Conservation (phyloP, 306 rosid species). For the Oemleria cerasiformis region DNA sequence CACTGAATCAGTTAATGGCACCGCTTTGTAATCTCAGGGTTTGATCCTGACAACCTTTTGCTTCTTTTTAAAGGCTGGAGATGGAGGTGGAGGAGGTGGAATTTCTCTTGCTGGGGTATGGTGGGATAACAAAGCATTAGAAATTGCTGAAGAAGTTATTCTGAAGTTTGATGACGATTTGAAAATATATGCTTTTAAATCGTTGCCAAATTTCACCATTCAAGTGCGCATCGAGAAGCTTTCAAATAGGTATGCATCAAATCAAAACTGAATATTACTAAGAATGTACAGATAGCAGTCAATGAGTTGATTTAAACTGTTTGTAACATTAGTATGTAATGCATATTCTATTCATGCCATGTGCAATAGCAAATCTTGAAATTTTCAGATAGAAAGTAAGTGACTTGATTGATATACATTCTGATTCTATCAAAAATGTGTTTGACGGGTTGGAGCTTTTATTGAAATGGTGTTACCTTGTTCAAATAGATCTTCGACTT, state of each 20-base stretch:
- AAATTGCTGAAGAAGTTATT: conserved; percentile 71
- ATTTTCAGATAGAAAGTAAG: not conserved
- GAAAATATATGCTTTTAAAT: conserved; percentile 74
- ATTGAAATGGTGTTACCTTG: not conserved
- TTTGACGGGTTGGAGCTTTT: not conserved
- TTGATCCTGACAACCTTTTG: conserved; percentile 2
- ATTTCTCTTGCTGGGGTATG: conserved; percentile 77
- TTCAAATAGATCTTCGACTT: not conserved
- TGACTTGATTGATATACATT: not conserved
- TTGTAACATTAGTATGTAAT: not conserved
- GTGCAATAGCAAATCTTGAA: not conserved
- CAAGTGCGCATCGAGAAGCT: conserved; percentile 84
- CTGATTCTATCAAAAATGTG: not conserved
- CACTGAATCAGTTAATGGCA: not conserved
- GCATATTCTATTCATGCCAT: not conserved
- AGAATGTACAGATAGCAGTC: not conserved
- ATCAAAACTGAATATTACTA: not conserved
- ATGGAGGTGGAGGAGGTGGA: conserved; percentile 90
- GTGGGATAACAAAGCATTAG: conserved; percentile 90
- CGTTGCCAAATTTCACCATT: conserved; percentile 59
- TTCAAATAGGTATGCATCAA: conserved; percentile 59
- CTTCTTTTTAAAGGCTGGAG: conserved; percentile 66
- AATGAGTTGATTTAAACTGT: not conserved
- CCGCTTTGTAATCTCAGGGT: not conserved
- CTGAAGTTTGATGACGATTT: conserved; percentile 66